A percentile compares a stretch with the other conserved stretches of the same genome.
phyloP scores from a whole-genome alignment of 1,139 yeast species.

The Schizosaccharomyces versatilis region DNA sequence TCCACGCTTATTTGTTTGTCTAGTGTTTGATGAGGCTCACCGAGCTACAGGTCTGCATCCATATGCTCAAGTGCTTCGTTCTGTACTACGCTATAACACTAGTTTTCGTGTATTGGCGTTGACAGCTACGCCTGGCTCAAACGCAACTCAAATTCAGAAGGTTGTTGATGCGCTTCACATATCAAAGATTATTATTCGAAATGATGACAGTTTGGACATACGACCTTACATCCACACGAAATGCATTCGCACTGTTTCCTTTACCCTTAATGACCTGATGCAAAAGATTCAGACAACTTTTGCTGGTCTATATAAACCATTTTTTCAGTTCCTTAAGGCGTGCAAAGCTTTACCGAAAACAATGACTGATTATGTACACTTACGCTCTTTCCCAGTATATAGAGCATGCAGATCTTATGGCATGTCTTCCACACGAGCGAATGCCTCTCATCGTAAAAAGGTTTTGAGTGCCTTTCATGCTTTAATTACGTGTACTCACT shows the following conservation, averaged over 20 bases:
- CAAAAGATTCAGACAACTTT: neutral
- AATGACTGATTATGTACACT: neutral
- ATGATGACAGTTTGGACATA: conserved; percentile 72
- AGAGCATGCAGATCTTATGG: neutral
- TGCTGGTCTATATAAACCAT: neutral
- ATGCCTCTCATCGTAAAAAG: neutral
- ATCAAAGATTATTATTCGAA: conserved; percentile 61
- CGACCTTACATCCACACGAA: conserved; percentile 42
- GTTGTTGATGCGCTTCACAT: conserved; percentile 52
- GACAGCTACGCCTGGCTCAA: conserved; percentile 76
- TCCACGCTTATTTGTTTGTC: conserved; percentile 49
- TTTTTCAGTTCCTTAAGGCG: neutral
- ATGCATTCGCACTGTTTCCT: neutral
- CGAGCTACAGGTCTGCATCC: conserved; percentile 78
- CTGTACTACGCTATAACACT: conserved; percentile 37
- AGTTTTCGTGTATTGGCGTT: conserved; percentile 61
- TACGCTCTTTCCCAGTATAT: neutral
- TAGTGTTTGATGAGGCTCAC: conserved; percentile 92
- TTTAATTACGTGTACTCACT: neutral
- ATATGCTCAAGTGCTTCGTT: conserved; percentile 61
- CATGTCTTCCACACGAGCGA: neutral
- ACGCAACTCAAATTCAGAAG: conserved; percentile 70
- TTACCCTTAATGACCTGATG: neutral
- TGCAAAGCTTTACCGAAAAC: neutral
- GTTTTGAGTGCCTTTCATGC: neutral